Base-by-base conservation (phyloP, 2,329 filamentous ascomycete genomes). In the Aspergillus sp. region DNA sequence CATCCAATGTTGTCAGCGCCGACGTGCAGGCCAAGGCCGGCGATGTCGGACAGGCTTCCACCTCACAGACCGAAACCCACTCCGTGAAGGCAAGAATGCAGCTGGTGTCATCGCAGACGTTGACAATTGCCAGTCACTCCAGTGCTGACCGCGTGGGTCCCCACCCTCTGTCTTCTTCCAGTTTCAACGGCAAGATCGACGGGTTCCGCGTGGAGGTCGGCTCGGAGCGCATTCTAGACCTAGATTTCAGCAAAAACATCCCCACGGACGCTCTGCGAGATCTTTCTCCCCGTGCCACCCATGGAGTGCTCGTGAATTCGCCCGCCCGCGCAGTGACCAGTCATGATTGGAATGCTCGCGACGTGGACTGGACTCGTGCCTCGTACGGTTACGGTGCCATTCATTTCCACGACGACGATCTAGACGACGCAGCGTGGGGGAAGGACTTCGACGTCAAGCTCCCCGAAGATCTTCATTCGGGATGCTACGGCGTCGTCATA, bases 391-490 rank as follows among this genome's bases (percentile, higher is more conserved):
- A 74, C 55, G 73, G 74, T 7, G 74, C 74, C 1, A 77, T 77
- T 47, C 74, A 77, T 56, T 77, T 77, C 60, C 74, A 77, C 57
- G 74, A 77, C 20, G 74, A 77, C 53, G 74, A 77, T 56, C 56
- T 76, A 7, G 74, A 77, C 58, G 75, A 77, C 61, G 74, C 75
- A 3, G 61, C 55, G 6, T 76, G 72, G 73, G 65, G 63, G 6
- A 75, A 71, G 1, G 68, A 75, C 57, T 74, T 76, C 53, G 74
- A 36, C 66, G 65, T 51, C 3, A 49, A 6, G 53, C 58, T 24
- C 56, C 66, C 22, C 59, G 57, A 1, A 72, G 69, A 20, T 70
- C 72, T n/a, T 65, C 67, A 22, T 73, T 74, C 62, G 66, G 69
- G 1, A 62, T 75, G 26, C 63, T 68, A 45, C 24, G 45, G 45